Conservation (phyloP, 208 protist species). For the Leishmania tarentolae region DNA sequence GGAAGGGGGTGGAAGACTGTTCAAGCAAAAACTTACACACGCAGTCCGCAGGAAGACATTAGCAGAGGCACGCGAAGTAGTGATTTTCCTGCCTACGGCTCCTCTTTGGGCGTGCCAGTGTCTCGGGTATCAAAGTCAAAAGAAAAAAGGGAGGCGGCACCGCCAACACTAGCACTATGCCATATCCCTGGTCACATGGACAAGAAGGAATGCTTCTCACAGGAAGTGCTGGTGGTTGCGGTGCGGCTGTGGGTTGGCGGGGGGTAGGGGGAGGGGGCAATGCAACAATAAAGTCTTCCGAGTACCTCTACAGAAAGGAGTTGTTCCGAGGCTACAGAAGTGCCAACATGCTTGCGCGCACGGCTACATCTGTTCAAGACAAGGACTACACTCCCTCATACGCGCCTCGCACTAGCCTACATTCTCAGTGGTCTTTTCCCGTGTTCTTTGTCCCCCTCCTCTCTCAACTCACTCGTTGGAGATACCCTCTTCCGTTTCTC, state of each 20-base stretch:
- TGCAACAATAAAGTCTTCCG: not conserved
- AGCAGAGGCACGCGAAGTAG: not conserved
- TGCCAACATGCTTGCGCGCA: too few species aligned
- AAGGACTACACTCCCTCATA: not conserved
- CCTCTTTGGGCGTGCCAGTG: not conserved
- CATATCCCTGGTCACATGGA: not conserved
- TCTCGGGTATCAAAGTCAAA: not conserved
- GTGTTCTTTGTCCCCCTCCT: not conserved
- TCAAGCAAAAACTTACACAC: not conserved
- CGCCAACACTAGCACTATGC: not conserved
- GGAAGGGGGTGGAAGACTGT: not conserved
- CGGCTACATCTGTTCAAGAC: not conserved
- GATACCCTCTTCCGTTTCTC: not conserved
- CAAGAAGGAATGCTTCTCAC: not conserved
- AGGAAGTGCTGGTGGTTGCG: not conserved
- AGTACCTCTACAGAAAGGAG: not conserved
- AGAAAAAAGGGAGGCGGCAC: not conserved
- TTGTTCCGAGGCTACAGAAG: not conserved
- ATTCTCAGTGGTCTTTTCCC: not conserved
- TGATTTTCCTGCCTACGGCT: not conserved
- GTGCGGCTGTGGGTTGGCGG: not conserved
- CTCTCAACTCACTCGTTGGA: not conserved
- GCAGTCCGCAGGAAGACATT: not conserved
- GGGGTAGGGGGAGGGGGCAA: not conserved
- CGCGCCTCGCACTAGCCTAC: not conserved